Base-by-base conservation (phyloP, 371 early-diverging fungal species). In the Blakeslea trispora region DNA sequence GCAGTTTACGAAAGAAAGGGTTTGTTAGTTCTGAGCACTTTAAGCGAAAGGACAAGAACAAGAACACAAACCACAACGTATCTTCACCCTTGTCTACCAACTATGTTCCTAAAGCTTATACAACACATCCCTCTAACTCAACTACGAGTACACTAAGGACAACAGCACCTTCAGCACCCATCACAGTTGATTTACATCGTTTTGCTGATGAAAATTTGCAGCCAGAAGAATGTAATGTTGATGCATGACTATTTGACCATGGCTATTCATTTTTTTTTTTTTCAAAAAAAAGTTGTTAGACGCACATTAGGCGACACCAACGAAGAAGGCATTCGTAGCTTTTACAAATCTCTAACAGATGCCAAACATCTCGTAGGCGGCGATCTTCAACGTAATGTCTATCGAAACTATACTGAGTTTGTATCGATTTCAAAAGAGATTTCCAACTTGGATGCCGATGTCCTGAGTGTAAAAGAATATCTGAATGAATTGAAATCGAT, bases 371-470 rank as follows among this genome's bases (percentile, higher is more conserved):
- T 82, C 7, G 92, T 92, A 9, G 91, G 94, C 13, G 81, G 75
- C 15, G 92, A 91, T 61, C 69, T 96, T 34, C 95, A 95, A 43
- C 82, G 89, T 50, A 94, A 93, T 64, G 94, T 97, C 41, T 94
- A 90, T 72, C 86, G 86, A 59, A 96, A 96, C 76, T 96, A 97
- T 69, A 85, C 84, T 41, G 94, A 95, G 63, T 97, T 97, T 71
- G 93, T 97, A 21, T 85, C 84, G 23, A 95, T 97, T 47, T 92
- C 95, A 17, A 94, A 96, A 66, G 98, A 97, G 68, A 92, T 97
- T 31, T 85, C 91, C 39, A 91, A 82, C 54, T 61, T 81, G 64
- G 91, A 91, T 66, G 80, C 83, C 14, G 91, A 91, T 61, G 85
- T 93, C 63, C 69, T 91, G 45, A 68, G 69, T 6, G 68, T 93